Conservation (phyloP, 805 yeast species). For the Candida alai region DNA sequence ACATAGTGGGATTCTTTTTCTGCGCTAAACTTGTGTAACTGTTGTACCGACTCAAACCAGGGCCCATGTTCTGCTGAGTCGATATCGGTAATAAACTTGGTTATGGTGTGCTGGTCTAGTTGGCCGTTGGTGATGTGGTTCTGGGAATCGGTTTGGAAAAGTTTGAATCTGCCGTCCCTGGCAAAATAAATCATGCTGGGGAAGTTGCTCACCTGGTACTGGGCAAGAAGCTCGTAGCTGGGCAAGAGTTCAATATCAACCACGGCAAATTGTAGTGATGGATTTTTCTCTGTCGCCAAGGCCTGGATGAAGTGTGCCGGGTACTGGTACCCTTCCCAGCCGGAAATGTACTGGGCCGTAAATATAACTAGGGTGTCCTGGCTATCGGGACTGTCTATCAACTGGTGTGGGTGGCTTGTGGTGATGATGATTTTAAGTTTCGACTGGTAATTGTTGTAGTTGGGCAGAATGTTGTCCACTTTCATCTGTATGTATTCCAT, state of each 20-base stretch:
- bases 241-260: slow-evolving; percentile 21
- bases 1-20: not conserved
- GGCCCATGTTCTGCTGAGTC: slow-evolving; percentile 18
- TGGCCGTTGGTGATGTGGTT: slow-evolving; percentile 13
- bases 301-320: slow-evolving; percentile 34
- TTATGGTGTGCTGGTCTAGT: slow-evolving; percentile 15
- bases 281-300: slow-evolving; percentile 21
- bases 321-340: slow-evolving; percentile 29
- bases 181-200: slow-evolving; percentile 28
- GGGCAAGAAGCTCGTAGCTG: slow-evolving; percentile 16
- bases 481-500: slow-evolving; percentile 19
- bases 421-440: slow-evolving; percentile 8
- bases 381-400: slow-evolving; percentile 3
- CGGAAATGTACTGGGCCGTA: slow-evolving; percentile 18
- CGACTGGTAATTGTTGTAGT: slow-evolving; percentile 18
- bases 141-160: slow-evolving; percentile 21
- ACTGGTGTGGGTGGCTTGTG: slow-evolving; percentile 2
- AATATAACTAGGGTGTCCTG: slow-evolving; percentile 22
- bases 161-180: slow-evolving; percentile 18
- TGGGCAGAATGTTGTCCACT: slow-evolving; percentile 18
- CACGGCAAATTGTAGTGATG: too few species aligned
- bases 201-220: slow-evolving; percentile 27
- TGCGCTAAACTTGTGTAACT: slow-evolving; percentile 7
- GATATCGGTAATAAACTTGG: slow-evolving; percentile 6
- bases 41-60: slow-evolving; percentile 13